Evolutionary conservation across 352 stramenopile species (phyloP).

Genomic region (Pythium phragmitis): DNA sequence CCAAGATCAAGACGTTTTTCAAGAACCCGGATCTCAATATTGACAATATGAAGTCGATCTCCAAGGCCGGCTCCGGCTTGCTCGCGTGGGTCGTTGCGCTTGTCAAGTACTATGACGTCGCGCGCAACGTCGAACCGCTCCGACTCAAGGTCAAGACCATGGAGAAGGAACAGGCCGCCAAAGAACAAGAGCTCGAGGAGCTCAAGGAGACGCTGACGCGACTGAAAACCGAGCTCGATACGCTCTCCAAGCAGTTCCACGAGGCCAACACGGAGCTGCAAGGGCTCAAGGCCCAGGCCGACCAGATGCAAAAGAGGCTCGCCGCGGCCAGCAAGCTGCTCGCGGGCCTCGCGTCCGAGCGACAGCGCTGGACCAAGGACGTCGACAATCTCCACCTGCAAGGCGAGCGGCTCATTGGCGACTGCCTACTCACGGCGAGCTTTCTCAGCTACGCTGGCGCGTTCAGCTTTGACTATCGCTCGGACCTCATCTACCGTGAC

Average conservation of each 20-base stretch:
- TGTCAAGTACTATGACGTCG: slow-evolving; percentile 95
- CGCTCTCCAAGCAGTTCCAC: slow-evolving; percentile 90
- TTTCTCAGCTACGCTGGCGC: slow-evolving; percentile 91
- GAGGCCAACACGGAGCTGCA: slow-evolving; percentile 92
- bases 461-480: slow-evolving; percentile 91
- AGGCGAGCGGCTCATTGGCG: slow-evolving; percentile 84
- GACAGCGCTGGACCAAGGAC: slow-evolving; percentile 91
- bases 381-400: slow-evolving; percentile 86
- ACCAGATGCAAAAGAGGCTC: slow-evolving; percentile 95
- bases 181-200: slow-evolving; percentile 87
- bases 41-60: slow-evolving; percentile 95
- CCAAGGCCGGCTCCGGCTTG: slow-evolving; percentile 86
- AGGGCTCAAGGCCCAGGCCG: slow-evolving; percentile 89
- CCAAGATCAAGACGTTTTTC: slow-evolving; percentile 93
- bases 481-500: slow-evolving; percentile 87
- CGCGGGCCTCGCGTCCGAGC: slow-evolving; percentile 89
- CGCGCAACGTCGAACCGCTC: slow-evolving; percentile 93
- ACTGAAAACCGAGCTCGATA: slow-evolving; percentile 87
- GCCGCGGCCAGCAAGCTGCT: slow-evolving; percentile 92
- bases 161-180: slow-evolving; percentile 91
- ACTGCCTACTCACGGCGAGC: slow-evolving; percentile 88
- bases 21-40: slow-evolving; percentile 93
- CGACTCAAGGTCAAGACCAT: slow-evolving; percentile 91
- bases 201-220: slow-evolving; percentile 83
- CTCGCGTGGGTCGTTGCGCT: slow-evolving; percentile 95